Evolutionary conservation across 495 filamentous ascomycete genomes (phyloP).

Genomic region (Pseudevernia furfuracea): DNA sequence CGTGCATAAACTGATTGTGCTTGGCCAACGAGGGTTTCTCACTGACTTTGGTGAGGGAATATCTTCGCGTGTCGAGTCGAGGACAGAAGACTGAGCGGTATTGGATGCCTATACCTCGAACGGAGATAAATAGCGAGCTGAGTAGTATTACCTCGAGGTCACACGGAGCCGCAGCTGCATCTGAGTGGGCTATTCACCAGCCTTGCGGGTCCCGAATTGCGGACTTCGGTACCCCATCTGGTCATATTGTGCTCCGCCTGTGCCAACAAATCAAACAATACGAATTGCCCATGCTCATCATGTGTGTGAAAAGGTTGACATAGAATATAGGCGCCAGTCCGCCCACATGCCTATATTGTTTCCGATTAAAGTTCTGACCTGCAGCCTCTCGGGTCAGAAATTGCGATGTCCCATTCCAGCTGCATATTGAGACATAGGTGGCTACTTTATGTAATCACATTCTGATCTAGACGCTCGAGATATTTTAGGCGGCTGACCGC

Average conservation of each 20-base stretch:
- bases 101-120: neutral
- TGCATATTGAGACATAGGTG: neutral
- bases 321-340: neutral
- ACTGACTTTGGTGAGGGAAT: neutral
- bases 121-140: neutral
- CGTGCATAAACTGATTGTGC: neutral
- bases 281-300: neutral
- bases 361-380: neutral
- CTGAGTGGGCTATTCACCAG: neutral
- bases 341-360: neutral
- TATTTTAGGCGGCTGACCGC: neutral
- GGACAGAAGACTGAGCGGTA: neutral
- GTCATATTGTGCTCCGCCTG: neutral
- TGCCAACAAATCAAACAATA: neutral
- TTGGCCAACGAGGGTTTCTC: neutral
- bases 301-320: neutral
- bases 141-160: neutral
- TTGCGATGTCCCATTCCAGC: neutral
- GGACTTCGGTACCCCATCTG: neutral
- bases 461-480: neutral
- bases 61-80: neutral
- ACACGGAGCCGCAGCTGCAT: neutral
- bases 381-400: neutral
- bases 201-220: neutral
- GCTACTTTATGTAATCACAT: neutral